Evolutionary conservation across 192 early-diverging fungal species (phyloP), one percentile per base, ranked within the genome.

Genomic region (Backusella westeae): DNA sequence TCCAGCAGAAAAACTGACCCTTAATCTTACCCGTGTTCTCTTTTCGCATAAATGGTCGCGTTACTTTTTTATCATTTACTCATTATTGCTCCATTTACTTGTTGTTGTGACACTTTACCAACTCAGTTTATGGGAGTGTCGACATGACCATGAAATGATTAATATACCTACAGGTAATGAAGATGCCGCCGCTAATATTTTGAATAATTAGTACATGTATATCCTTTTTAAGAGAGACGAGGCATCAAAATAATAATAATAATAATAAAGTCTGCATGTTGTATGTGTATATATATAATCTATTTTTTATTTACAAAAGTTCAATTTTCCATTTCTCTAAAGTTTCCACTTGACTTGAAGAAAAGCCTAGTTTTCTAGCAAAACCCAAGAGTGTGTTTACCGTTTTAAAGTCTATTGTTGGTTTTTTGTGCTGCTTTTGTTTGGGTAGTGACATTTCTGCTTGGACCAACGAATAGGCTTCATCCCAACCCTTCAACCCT

Each of bases 31-130:
- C 29, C 76, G 87, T 1, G 69, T 94, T 39, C 76, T 96, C 6
- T 75, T 91, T 38, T 87, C 89, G 19, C 92, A 93, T 82, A 86
- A 87, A 81, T 90, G 90, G 82, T 85, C 91, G 17, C 75, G 94
- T 23, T 83, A 80, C 53, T 86, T 93, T 59, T 86, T 96, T 66
- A 86, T 94, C 15, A 77, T 82, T 23, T 96, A 96, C 77, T 86
- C 89, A 5, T 81, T 87, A 15, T 77, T 91, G 38, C 82, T 98
- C 34, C 96, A 98, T 80, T 73, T 95, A 26, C 78, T 98, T 69
- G 95, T 98, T 9, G 86, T 95, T 17, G 83, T 87, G 32, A 91
- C 91, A 19, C 67, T 96, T 39, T 94, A 91, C 70, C 81, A 85
- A 78, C 83, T 90, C 70, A 88, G 87, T 74, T 78, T 87, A 29